Base-by-base conservation (phyloP, 805 yeast species). In the Saturnispora besseyi region DNA sequence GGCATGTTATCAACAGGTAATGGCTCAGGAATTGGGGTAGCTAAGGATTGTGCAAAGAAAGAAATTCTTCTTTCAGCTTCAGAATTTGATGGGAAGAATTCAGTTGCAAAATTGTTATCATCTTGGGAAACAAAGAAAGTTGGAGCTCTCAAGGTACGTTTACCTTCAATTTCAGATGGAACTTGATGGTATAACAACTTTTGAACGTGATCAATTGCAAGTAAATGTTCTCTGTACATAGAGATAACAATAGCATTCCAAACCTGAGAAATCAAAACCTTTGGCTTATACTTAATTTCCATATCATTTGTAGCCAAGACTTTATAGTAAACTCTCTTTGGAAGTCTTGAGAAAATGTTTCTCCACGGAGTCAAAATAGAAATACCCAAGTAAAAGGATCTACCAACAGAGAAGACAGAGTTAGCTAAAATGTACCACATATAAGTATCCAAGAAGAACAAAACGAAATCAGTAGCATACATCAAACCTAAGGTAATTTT, bases 31-130 rank as follows among this genome's bases (percentile, higher is more conserved):
- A 93, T 90, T 59, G 99, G 99, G 53, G 99, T 93, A 47, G 99
- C 95, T 70, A 93, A 77, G 10, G 98, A 90, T 72, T 93, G 99
- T 52, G 99, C 99, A 74, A 93, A 93, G 85, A 95, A 93, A 52
- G 97, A 87, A 61, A 93, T 90, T 78, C 99, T 93, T 77, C 99
- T 90, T 75, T 95, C 99, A 56, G 99, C 99, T 72, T 93, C 99
- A 42, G 96, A 88, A 70, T 91, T 81, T 63, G 82, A 78, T 60
- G 99, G 98, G 87, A 93, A 93, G 66, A 88, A 95, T 76, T 91
- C 97, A 57, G 97, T 87, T 57, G 87, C 95, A 62, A 90, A 87
- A 65, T 89, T 85, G 71, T 79, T 79, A 71, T 93, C 99, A 72
- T 93, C 99, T 72, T 95, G 99, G 54, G 96, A 84, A 53, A 93